phyloP scores from a whole-genome alignment of 129 eudicot species.

The Saussurea involucrata region DNA sequence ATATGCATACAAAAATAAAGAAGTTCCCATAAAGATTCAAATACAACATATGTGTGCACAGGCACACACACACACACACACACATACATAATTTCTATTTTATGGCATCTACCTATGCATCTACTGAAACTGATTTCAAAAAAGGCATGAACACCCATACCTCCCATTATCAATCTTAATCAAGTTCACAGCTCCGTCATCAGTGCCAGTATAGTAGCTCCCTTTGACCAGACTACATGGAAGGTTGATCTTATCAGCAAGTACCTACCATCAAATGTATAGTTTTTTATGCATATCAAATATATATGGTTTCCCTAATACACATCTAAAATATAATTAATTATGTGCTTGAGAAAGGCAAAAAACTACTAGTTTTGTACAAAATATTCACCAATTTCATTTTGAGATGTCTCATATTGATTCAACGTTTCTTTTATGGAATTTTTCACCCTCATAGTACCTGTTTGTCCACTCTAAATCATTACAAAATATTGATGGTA shows the following conservation, averaged over 20 bases:
- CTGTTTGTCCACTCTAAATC: background rate
- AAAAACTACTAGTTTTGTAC: background rate
- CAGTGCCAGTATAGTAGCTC: slow-evolving; percentile 96
- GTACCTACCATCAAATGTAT: slow-evolving; percentile 52
- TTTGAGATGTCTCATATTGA: slow-evolving; percentile 6
- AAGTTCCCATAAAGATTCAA: background rate
- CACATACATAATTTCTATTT: background rate
- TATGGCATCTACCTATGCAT: background rate
- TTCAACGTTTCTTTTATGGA: background rate
- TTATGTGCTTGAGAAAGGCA: background rate
- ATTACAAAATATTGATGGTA: background rate
- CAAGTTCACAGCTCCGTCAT: slow-evolving; percentile 93
- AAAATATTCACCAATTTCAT: background rate
- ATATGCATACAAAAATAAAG: background rate
- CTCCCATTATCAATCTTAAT: slow-evolving; percentile 82
- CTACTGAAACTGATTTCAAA: background rate
- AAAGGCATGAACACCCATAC: slow-evolving; percentile 37
- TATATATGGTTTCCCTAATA: background rate
- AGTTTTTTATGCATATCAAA: slow-evolving; percentile 1
- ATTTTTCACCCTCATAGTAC: slow-evolving; percentile 6
- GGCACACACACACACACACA: background rate
- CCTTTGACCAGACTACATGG: slow-evolving; percentile 97
- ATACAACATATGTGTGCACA: background rate
- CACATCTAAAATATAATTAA: slow-evolving; percentile 3
- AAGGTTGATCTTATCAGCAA: slow-evolving; percentile 89